Evolutionary conservation across 2,329 filamentous ascomycete genomes (phyloP), one percentile per base, ranked within the genome.

Genomic region (Ceratocystis alfenasii): DNA sequence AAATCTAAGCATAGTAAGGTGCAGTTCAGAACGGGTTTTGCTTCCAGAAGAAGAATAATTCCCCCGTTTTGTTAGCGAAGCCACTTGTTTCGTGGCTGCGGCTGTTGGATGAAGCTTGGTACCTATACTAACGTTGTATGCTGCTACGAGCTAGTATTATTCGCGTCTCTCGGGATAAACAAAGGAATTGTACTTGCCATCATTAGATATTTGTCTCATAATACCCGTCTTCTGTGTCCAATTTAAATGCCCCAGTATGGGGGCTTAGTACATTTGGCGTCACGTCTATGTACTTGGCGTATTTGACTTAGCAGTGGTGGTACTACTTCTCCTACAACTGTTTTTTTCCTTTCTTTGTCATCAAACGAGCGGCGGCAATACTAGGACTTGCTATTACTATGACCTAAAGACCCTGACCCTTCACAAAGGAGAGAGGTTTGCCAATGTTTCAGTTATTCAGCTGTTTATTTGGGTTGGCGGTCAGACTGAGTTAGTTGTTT

Each of bases 11-110:
- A 50, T 20, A 22, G 30, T 1, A 8, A 20, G 36, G 2, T 41
- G 36, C 10, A 41, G 36, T 41, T 41, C 10, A 10, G 36, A 28
- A 59, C 25, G 28, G 55, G 55, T 1, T n/a, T 59, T 36, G 28
- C 28, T 59, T 59, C 55, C 28, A 59, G 55, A 59, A 59, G 55
- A 17, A 59, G 28, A 36, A 36, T 5, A 15, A 59, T 59, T 36
- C 17, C 30, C 33, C 28, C 55, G 30, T 10, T 8, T 25, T 4
- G 55, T n/a, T 59, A 36, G 33, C 28, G 28, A 59, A 59, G 55
- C 55, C 12, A 30, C 25, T 59, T 36, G 55, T 59, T 59, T 59
- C 30, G 55, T 59, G 17, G 55, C 55, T 30, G 30, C 15, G 20
- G 55, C 30, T 59, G 55, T 59, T 25, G 12, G n/a, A 8, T 59